Conservation (phyloP, 352 stramenopile species). For the Pythium grandisporangium region DNA sequence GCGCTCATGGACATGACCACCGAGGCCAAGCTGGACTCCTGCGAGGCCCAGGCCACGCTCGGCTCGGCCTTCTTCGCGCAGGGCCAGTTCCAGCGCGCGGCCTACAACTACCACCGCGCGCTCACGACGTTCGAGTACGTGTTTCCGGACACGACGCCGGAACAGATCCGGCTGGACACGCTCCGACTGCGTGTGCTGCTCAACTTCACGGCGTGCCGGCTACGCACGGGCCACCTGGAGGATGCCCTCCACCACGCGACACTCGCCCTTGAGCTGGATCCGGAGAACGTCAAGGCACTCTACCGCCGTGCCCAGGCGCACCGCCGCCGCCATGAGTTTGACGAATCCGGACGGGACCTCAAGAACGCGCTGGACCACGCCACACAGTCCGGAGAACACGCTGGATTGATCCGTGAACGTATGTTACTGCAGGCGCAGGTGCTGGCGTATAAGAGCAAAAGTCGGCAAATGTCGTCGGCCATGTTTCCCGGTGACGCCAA, state of each 20-base stretch:
- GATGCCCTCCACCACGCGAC: constrained; percentile 57
- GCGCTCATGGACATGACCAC: constrained; percentile 84
- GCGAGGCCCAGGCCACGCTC: constrained; percentile 56
- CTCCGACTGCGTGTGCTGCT: constrained; percentile 56
- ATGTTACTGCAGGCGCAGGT: constrained; percentile 50
- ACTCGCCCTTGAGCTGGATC: constrained; percentile 49
- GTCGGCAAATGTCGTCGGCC: constrained; percentile 50
- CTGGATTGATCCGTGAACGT: constrained; percentile 43
- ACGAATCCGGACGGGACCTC: constrained; percentile 41
- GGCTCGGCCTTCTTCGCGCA: constrained; percentile 74
- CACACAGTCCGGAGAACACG: background rate
- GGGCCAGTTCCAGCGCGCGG: constrained; percentile 71
- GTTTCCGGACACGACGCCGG: constrained; percentile 54
- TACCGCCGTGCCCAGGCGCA: constrained; percentile 60
- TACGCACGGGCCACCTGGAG: constrained; percentile 68
- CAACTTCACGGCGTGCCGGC: constrained; percentile 65
- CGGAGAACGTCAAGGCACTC: constrained; percentile 46
- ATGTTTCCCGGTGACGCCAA: constrained; percentile 39
- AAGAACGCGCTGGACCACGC: constrained; percentile 15
- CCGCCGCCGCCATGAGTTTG: constrained; percentile 63
- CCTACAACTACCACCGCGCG: constrained; percentile 75
- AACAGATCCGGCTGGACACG: constrained; percentile 32
- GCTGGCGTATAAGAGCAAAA: constrained; percentile 60
- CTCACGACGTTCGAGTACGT: constrained; percentile 86
- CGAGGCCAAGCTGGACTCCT: constrained; percentile 38